phyloP scores from a whole-genome alignment of 176 grass and related monocot species.

The Melocanna baccifera region DNA sequence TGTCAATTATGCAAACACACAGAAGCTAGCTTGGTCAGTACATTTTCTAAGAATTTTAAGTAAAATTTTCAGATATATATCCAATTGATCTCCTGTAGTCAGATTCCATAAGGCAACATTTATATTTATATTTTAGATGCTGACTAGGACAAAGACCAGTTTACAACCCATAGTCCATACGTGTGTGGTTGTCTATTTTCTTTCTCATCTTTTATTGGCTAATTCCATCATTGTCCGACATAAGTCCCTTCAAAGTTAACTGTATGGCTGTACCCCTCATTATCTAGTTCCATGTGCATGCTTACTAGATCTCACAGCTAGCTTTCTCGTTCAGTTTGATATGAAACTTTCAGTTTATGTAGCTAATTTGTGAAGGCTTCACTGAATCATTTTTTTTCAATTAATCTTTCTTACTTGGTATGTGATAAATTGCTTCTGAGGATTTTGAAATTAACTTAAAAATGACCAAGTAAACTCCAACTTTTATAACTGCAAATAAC shows the following conservation, averaged over 20 bases:
- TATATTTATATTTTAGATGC: background rate
- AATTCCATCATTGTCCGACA: background rate
- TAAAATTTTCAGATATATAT: background rate
- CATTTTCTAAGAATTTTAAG: background rate
- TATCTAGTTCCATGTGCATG: background rate
- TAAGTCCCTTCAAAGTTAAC: background rate
- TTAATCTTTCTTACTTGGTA: background rate
- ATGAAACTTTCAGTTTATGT: background rate
- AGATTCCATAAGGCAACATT: background rate
- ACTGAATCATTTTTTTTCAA: background rate
- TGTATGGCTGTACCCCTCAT: too few species aligned
- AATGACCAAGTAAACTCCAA: background rate
- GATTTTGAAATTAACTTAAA: background rate
- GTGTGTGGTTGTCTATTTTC: background rate
- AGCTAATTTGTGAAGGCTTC: conserved; percentile 1
- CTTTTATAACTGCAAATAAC: background rate
- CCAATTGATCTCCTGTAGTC: background rate
- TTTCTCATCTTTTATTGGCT: background rate
- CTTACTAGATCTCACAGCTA: background rate
- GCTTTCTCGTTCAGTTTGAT: background rate
- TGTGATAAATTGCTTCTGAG: conserved; percentile 7
- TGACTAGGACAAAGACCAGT: background rate
- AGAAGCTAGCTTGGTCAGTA: background rate
- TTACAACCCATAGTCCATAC: background rate
- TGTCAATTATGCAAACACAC: background rate